phyloP scores from a whole-genome alignment of 2,329 filamentous ascomycete genomes.

The Talaromyces sp. region DNA sequence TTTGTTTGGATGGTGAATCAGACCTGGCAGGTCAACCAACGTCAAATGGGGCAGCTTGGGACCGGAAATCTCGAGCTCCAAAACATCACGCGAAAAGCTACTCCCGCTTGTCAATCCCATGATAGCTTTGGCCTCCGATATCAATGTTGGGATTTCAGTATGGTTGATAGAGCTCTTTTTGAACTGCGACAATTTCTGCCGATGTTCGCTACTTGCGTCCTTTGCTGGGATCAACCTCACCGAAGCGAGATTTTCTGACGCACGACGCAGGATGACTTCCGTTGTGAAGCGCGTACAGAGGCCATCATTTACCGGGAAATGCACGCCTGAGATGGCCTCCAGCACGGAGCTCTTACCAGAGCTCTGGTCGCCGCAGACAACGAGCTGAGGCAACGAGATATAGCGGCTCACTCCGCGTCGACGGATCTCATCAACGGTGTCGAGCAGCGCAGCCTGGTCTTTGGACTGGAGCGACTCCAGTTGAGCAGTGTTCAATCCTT shows the following conservation, averaged over 20 bases:
- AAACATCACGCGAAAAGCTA: constrained; percentile 11
- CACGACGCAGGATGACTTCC: constrained; percentile 50
- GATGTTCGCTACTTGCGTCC: constrained; percentile 16
- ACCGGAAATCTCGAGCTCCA: constrained; percentile 9
- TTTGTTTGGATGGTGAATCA: constrained; percentile 11
- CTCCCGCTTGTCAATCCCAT: constrained; percentile 41
- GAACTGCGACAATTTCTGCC: constrained; percentile 16
- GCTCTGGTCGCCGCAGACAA: constrained; percentile 58
- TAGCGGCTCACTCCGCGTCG: constrained; percentile 43
- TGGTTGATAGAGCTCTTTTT: constrained; percentile 16
- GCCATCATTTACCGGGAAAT: constrained; percentile 56
- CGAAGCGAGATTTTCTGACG: constrained; percentile 15
- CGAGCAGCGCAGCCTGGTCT: constrained; percentile 10
- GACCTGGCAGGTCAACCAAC: constrained; percentile 11
- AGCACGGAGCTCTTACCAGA: constrained; percentile 62
- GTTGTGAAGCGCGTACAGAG: constrained; percentile 60
- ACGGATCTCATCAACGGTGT: constrained; percentile 46
- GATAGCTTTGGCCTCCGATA: constrained; percentile 29
- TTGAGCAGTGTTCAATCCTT: constrained; percentile 2
- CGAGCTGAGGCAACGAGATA: constrained; percentile 49
- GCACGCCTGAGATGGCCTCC: constrained; percentile 58
- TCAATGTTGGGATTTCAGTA: constrained; percentile 18
- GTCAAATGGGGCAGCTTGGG: constrained; percentile 10
- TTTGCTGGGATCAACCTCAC: constrained; percentile 21
- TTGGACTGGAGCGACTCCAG: constrained; percentile 11